Conservation (phyloP, 805 yeast species). For the Saturnispora quitensis region DNA sequence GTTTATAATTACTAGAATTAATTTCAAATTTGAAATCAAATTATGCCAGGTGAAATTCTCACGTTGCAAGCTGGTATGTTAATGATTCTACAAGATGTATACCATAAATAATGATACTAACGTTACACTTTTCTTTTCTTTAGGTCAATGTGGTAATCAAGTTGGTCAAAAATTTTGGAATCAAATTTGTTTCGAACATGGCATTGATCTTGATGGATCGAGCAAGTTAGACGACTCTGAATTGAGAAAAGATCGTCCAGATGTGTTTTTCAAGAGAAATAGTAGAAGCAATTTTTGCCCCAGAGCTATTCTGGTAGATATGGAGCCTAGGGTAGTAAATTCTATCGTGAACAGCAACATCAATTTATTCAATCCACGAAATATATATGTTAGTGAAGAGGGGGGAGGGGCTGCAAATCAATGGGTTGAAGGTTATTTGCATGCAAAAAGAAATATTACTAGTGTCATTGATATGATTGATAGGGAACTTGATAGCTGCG, state of each 20-base stretch:
- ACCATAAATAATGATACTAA: slow-evolving; percentile 7
- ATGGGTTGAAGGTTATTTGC: slow-evolving; percentile 85
- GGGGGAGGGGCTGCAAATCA: slow-evolving; percentile 95
- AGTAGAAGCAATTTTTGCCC: slow-evolving; percentile 75
- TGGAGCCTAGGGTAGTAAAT: slow-evolving; percentile 83
- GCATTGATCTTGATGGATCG: slow-evolving; percentile 33
- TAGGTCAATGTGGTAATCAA: slow-evolving; percentile 95
- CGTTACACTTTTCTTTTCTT: neutral
- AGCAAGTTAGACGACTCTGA: neutral
- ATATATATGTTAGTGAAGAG: slow-evolving; percentile 64
- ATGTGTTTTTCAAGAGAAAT: slow-evolving; percentile 69
- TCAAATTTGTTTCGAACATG: slow-evolving; percentile 81
- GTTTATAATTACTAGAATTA: neutral
- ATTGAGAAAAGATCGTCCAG: slow-evolving; percentile 60
- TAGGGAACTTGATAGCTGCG: slow-evolving; percentile 84
- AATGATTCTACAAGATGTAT: neutral
- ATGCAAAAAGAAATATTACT: slow-evolving; percentile 61
- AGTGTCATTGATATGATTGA: slow-evolving; percentile 77
- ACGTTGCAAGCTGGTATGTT: slow-evolving; percentile 53
- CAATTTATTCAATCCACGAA: slow-evolving; percentile 72
- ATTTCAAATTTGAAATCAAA: neutral
- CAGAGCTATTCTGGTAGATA: slow-evolving; percentile 72
- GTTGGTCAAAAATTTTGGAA: slow-evolving; percentile 91
- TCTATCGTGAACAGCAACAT: slow-evolving; percentile 31
- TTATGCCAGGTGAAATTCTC: slow-evolving; percentile 54